Evolutionary conservation across 768 basidiomycete genomes (phyloP).

Genomic region (Suillus occidentalis): DNA sequence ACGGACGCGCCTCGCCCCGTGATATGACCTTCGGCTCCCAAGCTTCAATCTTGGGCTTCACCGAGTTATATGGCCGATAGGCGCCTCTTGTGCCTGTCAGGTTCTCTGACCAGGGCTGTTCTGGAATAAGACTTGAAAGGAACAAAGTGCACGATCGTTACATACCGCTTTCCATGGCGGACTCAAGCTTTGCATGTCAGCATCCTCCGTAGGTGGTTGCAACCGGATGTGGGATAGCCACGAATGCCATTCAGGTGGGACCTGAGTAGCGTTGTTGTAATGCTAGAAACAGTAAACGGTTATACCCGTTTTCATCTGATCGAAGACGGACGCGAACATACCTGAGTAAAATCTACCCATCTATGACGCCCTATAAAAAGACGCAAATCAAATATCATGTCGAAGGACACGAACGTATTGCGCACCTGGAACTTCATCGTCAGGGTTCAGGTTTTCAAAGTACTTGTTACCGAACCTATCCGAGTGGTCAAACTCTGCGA

Average conservation of each 20-base stretch:
- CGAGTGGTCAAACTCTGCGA: conserved; percentile 7
- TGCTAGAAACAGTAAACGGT: conserved; percentile 45
- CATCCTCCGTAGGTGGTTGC: conserved; percentile 75
- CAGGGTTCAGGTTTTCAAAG: conserved; percentile 86
- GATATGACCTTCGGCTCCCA: conserved; percentile 78
- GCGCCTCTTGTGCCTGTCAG: conserved; percentile 92
- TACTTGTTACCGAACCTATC: conserved; percentile 92
- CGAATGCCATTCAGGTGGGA: conserved; percentile 95
- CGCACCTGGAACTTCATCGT: conserved; percentile 87
- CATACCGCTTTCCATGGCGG: conserved; percentile 86
- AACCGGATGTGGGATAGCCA: conserved; percentile 92
- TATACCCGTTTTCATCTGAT: not conserved
- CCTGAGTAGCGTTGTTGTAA: conserved; percentile 88
- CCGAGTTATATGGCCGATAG: conserved; percentile 88
- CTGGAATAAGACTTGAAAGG: not conserved
- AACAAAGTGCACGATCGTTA: conserved; percentile 11
- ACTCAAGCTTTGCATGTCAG: conserved; percentile 61
- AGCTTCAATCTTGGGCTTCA: conserved; percentile 71
- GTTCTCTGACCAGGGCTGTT: conserved; percentile 82
- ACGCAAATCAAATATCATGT: not conserved
- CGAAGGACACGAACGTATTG: not conserved
- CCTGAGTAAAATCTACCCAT: conserved; percentile 94
- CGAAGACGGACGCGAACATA: conserved; percentile 29
- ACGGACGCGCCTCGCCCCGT: conserved; percentile 36
- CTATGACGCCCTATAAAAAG: conserved; percentile 76